Evolutionary conservation across 106 monocot species (phyloP).

Genomic region (Triglochin maritima): DNA sequence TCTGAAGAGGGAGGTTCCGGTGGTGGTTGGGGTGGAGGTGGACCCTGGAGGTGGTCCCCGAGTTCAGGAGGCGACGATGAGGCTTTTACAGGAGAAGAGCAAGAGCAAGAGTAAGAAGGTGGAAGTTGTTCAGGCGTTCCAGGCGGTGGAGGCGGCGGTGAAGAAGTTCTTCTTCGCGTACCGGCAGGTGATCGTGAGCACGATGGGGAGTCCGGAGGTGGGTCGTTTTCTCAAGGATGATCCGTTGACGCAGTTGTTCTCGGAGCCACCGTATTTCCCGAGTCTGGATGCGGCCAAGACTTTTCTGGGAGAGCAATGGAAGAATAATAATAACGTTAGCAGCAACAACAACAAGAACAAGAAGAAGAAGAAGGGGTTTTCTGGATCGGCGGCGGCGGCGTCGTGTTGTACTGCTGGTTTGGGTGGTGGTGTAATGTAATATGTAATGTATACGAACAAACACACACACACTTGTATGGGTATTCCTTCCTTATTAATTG

Average conservation of each 20-base stretch:
- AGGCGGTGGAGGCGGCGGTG: constrained; percentile 65
- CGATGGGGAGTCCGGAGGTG: constrained; percentile 71
- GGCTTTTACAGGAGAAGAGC: constrained; percentile 43
- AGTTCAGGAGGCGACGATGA: constrained; percentile 78
- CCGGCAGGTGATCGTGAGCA: constrained; percentile 39
- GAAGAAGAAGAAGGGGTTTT: too few relatives aligned
- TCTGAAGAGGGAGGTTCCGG: constrained; percentile 45
- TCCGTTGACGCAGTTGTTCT: constrained; percentile 43
- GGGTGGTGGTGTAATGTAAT: too few relatives aligned
- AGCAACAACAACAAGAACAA: too few relatives aligned
- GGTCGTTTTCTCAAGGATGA: constrained; percentile 2
- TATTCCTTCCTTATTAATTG: too few relatives aligned
- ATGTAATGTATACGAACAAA: too few relatives aligned
- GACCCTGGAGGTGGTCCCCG: constrained; percentile 72
- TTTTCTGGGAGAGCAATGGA: constrained; percentile 63
- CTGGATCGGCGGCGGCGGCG: too few relatives aligned
- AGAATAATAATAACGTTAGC: constrained; percentile 1
- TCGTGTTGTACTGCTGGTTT: too few relatives aligned
- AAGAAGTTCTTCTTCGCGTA: constrained; percentile 75
- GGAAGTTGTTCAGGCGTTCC: constrained; percentile 63
- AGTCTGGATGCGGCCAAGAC: constrained; percentile 88
- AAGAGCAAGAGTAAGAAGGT: constrained; percentile 3
- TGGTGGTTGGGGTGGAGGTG: constrained; percentile 59
- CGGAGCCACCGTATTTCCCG: constrained; percentile 74
- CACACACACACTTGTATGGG: too few relatives aligned